These are phyloP conservation scores for Arthrinium puccinioides DNA, from an alignment of 2,329 filamentous ascomycete genomes.

Conservation along the genomic window DNA sequence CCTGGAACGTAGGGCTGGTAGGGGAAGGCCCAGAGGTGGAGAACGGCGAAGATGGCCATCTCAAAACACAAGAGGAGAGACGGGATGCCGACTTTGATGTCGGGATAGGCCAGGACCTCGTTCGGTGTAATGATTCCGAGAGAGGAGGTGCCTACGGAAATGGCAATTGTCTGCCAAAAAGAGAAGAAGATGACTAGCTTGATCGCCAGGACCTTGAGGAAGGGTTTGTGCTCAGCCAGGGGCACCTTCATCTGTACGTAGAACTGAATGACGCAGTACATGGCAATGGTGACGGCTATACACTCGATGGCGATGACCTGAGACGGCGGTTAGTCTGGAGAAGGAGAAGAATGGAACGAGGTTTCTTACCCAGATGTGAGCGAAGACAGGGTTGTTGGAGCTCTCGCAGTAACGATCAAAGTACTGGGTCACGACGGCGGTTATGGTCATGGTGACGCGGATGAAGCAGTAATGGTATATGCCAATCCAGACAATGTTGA, in stretches of 20 bases:
- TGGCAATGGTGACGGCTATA: constrained; percentile 69
- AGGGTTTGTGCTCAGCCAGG: constrained; percentile 61
- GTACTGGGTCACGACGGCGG: constrained; percentile 66
- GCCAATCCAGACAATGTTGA: constrained; percentile 78
- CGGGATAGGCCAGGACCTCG: constrained; percentile 57
- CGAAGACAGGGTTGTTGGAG: constrained; percentile 69
- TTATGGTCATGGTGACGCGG: constrained; percentile 70
- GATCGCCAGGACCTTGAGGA: constrained; percentile 78
- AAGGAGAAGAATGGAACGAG: constrained; percentile 5
- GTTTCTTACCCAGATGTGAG: constrained; percentile 79
- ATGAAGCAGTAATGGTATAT: constrained; percentile 85
- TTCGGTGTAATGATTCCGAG: constrained; percentile 57
- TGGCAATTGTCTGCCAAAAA: constrained; percentile 68
- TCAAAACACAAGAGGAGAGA: constrained; percentile 73
- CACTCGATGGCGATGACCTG: constrained; percentile 63
- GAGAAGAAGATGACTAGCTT: constrained; percentile 88
- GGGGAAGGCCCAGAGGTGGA: constrained; percentile 79
- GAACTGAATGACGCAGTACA: constrained; percentile 86
- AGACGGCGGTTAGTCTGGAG: constrained; percentile 2
- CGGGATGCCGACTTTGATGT: constrained; percentile 76
- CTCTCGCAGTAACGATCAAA: constrained; percentile 68
- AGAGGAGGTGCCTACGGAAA: constrained; percentile 45
- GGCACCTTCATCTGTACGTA: constrained; percentile 69
- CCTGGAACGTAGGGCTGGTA: constrained; percentile 59
- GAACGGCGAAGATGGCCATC: constrained; percentile 71